Evolutionary conservation across 2,329 filamentous ascomycete genomes (phyloP).

Genomic region (Helotiales sp.): DNA sequence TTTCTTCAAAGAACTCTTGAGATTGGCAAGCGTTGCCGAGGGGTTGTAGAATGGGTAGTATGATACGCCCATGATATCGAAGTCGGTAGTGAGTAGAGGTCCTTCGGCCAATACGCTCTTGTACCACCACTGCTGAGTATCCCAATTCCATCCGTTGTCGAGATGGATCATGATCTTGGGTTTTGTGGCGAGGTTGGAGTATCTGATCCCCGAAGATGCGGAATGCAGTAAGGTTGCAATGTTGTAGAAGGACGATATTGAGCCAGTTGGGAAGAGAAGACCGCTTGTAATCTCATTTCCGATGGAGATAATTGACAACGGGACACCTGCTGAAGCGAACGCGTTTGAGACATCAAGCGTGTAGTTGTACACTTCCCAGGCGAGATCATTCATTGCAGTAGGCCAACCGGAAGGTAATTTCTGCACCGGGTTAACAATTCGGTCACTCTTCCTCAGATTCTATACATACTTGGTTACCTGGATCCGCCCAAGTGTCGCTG

Average conservation of each 20-base stretch:
- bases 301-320: slow-evolving; percentile 68
- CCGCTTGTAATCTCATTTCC: slow-evolving; percentile 76
- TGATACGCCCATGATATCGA: slow-evolving; percentile 73
- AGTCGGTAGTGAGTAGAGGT: slow-evolving; percentile 58
- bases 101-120: slow-evolving; percentile 58
- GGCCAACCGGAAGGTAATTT: slow-evolving; percentile 68
- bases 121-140: slow-evolving; percentile 65
- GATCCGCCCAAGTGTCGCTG: slow-evolving; percentile 75
- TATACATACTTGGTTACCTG: slow-evolving; percentile 57
- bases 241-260: slow-evolving; percentile 59
- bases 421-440: slow-evolving; percentile 33
- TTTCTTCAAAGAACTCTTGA: slow-evolving; percentile 60
- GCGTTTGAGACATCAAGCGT: slow-evolving; percentile 65
- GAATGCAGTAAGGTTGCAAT: slow-evolving; percentile 68
- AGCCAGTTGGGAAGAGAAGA: slow-evolving; percentile 69
- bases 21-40: slow-evolving; percentile 60
- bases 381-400: slow-evolving; percentile 59
- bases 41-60: slow-evolving; percentile 75
- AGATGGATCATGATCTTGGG: slow-evolving; percentile 77
- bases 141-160: slow-evolving; percentile 77
- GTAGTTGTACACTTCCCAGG: slow-evolving; percentile 71
- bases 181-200: slow-evolving; percentile 59
- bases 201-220: slow-evolving; percentile 67
- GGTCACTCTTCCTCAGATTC: neutral
- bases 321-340: slow-evolving; percentile 60